A percentile compares a stretch with the other conserved stretches of the same genome.
phyloP scores from a whole-genome alignment of 2,329 filamentous ascomycete genomes.

The Didymella exigua region DNA sequence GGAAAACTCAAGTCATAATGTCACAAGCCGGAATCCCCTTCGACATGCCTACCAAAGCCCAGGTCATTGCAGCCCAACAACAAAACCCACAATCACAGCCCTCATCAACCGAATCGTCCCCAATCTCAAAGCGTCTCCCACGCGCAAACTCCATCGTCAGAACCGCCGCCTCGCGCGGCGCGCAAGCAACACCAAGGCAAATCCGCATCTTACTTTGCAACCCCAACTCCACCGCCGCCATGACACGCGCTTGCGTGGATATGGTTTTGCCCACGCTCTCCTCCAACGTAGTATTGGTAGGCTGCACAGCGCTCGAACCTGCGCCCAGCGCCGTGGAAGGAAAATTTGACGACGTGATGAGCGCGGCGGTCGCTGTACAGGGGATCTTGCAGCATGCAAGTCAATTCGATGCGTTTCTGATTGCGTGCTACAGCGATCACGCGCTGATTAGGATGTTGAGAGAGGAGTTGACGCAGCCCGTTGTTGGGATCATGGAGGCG shows the following conservation, averaged over 20 bases:
- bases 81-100: neutral
- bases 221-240: slow-evolving; percentile 55
- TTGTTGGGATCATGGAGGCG: slow-evolving; percentile 60
- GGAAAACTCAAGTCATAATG: neutral
- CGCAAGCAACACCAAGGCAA: slow-evolving; percentile 14
- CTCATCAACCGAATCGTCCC: neutral
- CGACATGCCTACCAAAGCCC: slow-evolving; percentile 3
- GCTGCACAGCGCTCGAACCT: slow-evolving; percentile 58
- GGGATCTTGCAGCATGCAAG: slow-evolving; percentile 53
- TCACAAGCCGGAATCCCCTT: slow-evolving; percentile 12
- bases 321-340: slow-evolving; percentile 60
- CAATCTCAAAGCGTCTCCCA: slow-evolving; percentile 3
- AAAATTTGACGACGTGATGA: slow-evolving; percentile 57
- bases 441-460: slow-evolving; percentile 54
- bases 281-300: slow-evolving; percentile 54
- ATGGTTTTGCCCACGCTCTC: slow-evolving; percentile 53
- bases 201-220: slow-evolving; percentile 56
- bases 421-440: slow-evolving; percentile 58
- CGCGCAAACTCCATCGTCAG: slow-evolving; percentile 9
- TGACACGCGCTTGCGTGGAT: slow-evolving; percentile 56
- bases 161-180: slow-evolving; percentile 6
- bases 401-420: slow-evolving; percentile 55
- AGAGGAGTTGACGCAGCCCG: slow-evolving; percentile 53
- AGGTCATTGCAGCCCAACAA: neutral
- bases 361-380: slow-evolving; percentile 55